Conservation (phyloP, 768 basidiomycete species). For the Ephemerocybe angulata region DNA sequence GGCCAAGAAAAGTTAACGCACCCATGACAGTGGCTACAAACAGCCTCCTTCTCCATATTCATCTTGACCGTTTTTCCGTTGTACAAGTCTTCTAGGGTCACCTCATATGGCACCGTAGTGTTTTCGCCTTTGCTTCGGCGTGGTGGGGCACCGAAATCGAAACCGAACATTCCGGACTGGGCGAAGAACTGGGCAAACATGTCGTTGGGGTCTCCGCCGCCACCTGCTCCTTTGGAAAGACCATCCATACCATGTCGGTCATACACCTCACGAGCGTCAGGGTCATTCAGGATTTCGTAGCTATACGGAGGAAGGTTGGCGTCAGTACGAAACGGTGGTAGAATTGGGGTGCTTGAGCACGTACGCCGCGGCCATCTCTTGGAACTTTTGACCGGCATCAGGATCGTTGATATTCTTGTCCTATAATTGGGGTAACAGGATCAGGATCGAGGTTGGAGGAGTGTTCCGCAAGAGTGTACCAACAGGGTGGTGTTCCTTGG, state of each 20-base stretch:
- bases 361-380: conserved; percentile 85
- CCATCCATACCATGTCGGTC: conserved; percentile 74
- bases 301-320: conserved; percentile 33
- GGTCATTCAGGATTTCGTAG: conserved; percentile 79
- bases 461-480: conserved; percentile 8
- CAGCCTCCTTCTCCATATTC: conserved; percentile 80
- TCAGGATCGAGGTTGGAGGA: not conserved
- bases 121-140: conserved; percentile 64
- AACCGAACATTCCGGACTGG: conserved; percentile 50
- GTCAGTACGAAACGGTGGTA: conserved; percentile 3
- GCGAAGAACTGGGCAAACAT: conserved; percentile 75
- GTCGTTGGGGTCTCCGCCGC: conserved; percentile 55
- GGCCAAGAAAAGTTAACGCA: conserved; percentile 25
- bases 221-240: conserved; percentile 46
- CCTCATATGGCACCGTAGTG: conserved; percentile 73
- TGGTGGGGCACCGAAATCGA: conserved; percentile 59
- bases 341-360: conserved; percentile 24
- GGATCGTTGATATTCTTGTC: conserved; percentile 86
- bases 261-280: conserved; percentile 64
- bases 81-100: conserved; percentile 90
- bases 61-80: conserved; percentile 87
- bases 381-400: conserved; percentile 76
- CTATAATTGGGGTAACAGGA: conserved; percentile 13
- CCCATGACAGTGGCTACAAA: conserved; percentile 83
- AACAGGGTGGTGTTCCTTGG: conserved; percentile 86